phyloP scores from a whole-genome alignment of 148 eudicot species.

The Rhododendron simsii region DNA sequence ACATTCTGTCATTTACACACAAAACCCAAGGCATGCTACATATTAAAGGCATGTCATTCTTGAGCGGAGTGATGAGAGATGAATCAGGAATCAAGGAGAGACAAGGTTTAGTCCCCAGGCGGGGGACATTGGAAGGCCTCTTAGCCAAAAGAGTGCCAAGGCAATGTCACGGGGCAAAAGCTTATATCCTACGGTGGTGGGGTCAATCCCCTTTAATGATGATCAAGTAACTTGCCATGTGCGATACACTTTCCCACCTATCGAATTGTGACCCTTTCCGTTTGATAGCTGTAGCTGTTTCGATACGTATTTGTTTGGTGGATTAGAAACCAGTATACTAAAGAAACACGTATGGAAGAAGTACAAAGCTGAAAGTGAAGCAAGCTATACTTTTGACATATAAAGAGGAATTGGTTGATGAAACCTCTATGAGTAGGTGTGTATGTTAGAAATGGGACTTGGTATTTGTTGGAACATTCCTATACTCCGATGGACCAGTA shows the following conservation, averaged over 20 bases:
- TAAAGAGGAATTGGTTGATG: too few species aligned
- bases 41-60: neutral
- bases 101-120: neutral
- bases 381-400: too few species aligned
- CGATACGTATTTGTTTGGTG: neutral
- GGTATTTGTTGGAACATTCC: neutral
- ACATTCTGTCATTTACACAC: neutral
- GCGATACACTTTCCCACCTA: neutral
- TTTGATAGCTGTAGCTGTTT: neutral
- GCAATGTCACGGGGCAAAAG: neutral
- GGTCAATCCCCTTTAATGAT: neutral
- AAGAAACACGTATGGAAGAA: neutral
- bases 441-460: neutral
- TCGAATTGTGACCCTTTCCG: neutral
- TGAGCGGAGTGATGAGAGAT: neutral
- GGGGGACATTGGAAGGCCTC: neutral
- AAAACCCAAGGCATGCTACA: neutral
- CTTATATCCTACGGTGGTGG: neutral
- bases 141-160: neutral
- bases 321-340: too few species aligned
- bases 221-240: neutral
- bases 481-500: neutral
- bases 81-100: neutral
- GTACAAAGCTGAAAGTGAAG: neutral
- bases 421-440: neutral